A percentile compares a stretch with the other conserved stretches of the same genome.
These are phyloP conservation scores for Helianthus tuberosus DNA, from an alignment of 129 eudicot genomes.

Conservation along the genomic window DNA sequence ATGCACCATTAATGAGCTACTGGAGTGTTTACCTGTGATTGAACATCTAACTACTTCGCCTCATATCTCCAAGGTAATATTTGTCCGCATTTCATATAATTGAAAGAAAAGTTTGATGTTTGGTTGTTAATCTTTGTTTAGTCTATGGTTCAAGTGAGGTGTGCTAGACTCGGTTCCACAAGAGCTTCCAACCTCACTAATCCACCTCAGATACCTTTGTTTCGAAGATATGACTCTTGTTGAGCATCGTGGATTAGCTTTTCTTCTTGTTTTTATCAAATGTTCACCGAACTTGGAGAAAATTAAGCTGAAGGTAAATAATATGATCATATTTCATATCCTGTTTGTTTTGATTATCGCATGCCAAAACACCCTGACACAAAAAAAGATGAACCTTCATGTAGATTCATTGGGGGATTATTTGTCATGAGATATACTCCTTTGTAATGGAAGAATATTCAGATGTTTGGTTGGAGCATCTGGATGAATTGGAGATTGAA, in stretches of 20 bases:
- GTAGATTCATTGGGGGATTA: neutral
- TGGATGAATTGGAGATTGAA: neutral
- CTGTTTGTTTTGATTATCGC: neutral
- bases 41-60: neutral
- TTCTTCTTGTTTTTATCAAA: constrained; percentile 10
- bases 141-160: constrained; percentile 1
- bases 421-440: neutral
- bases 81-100: neutral
- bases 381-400: neutral
- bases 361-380: neutral
- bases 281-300: constrained; percentile 24
- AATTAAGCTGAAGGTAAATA: constrained; percentile 13
- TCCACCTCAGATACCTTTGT: constrained; percentile 20
- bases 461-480: constrained; percentile 4
- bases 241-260: neutral
- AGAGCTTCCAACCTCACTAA: constrained; percentile 15
- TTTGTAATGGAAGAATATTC: neutral
- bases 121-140: constrained; percentile 7
- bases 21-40: neutral
- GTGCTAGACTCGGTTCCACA: neutral
- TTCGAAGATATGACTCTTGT: neutral
- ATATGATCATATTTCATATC: neutral
- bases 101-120: neutral
- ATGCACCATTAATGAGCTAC: neutral
- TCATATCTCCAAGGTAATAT: neutral